Percentiles rank a stretch among this genome's conserved stretches.
Conservation (phyloP, 2,329 filamentous ascomycete species). For the Ophiostoma australiae region DNA sequence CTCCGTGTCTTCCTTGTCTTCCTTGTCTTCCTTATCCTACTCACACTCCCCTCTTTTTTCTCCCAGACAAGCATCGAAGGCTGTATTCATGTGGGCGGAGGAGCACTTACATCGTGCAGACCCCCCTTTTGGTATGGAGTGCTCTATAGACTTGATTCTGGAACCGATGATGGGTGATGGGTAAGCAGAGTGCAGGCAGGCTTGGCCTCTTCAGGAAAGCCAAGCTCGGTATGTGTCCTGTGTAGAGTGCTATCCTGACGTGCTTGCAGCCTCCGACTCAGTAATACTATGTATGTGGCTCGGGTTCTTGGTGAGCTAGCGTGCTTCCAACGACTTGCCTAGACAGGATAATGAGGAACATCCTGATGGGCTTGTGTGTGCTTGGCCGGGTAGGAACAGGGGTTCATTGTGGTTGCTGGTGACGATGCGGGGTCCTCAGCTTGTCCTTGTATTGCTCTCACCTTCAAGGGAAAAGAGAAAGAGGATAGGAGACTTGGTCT, state of each 20-base stretch:
- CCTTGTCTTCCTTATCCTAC: conserved; percentile 23
- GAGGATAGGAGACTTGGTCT: not conserved
- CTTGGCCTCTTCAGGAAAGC: conserved; percentile 8
- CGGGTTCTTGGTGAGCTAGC: conserved; percentile 6
- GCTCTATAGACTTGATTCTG: conserved; percentile 3
- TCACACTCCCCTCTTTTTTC: conserved; percentile 23
- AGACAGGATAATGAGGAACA: conserved; percentile 17
- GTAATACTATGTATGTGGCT: not conserved
- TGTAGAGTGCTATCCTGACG: not conserved
- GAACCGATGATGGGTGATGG: not conserved
- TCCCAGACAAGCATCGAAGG: conserved; percentile 38
- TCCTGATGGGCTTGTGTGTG: not conserved
- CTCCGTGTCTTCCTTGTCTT: conserved; percentile 21
- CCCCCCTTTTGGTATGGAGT: not conserved
- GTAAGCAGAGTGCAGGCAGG: not conserved
- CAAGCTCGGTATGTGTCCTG: not conserved
- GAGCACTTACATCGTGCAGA: not conserved
- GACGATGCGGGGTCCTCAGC: conserved; percentile 22
- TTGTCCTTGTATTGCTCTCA: not conserved
- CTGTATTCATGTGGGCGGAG: not conserved
- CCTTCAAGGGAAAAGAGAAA: not conserved
- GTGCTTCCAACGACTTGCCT: conserved; percentile 15
- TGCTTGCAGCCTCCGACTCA: not conserved
- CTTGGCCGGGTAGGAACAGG: conserved; percentile 15
- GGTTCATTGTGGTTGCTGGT: conserved; percentile 23